Conservation (phyloP, 1,139 yeast genomes). For the Arxiozyma heterogenica region DNA sequence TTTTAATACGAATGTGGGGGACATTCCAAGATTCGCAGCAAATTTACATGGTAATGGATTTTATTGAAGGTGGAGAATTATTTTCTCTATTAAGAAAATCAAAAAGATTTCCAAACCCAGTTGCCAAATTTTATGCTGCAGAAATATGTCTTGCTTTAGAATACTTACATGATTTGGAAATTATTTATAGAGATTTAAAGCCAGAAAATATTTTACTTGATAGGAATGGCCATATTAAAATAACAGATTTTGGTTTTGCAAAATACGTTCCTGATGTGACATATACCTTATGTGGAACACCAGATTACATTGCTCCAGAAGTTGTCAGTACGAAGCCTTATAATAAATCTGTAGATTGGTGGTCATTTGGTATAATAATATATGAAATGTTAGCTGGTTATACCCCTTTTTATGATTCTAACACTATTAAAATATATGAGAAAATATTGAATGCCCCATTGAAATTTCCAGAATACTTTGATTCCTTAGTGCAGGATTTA, state of each 20-base stretch:
- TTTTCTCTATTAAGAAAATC: conserved; percentile 81
- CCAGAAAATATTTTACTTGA: conserved; percentile 92
- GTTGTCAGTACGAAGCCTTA: conserved; percentile 94
- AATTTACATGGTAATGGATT: conserved; percentile 94
- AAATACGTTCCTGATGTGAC: conserved; percentile 91
- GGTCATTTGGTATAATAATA: conserved; percentile 90
- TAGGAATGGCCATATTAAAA: conserved; percentile 85
- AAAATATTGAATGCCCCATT: conserved; percentile 81
- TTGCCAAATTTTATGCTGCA: conserved; percentile 94
- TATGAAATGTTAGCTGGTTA: conserved; percentile 97
- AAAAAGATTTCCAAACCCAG: conserved; percentile 91
- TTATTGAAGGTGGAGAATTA: conserved; percentile 93
- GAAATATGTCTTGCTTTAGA: conserved; percentile 89
- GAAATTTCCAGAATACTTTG: conserved; percentile 76
- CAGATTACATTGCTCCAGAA: conserved; percentile 96
- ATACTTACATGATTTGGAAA: conserved; percentile 80
- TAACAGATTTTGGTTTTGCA: conserved; percentile 95
- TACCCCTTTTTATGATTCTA: conserved; percentile 92
- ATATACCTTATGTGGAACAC: conserved; percentile 93
- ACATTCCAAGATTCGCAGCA: conserved; percentile 86
- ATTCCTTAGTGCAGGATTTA: conserved; percentile 77
- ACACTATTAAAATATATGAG: conserved; percentile 95
- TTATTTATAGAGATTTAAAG: conserved; percentile 88
- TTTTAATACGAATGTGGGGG: conserved; percentile 94
- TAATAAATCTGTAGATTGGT: conserved; percentile 96